Base-by-base conservation (phyloP, 768 basidiomycete genomes). In the Melanogaster broomeanus region DNA sequence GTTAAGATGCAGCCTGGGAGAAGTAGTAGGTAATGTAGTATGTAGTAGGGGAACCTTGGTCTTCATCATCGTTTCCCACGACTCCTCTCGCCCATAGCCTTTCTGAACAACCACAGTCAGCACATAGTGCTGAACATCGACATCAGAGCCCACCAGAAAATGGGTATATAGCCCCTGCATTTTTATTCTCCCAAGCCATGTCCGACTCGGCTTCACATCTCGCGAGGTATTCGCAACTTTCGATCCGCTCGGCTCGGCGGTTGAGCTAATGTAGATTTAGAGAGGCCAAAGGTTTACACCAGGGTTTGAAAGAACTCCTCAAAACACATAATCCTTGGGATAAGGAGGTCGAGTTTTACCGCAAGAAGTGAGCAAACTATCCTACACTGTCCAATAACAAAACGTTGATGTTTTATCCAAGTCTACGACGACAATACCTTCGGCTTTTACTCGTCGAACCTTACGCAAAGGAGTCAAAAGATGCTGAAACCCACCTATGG, bases 401-500 rank as follows among this genome's bases (percentile, higher is more conserved):
- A 57, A 50, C 31, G 50, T 48, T 40, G 46, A 48, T 53, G 41
- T 40, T 53, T 25, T 21, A 28, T 7, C 21, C 51, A 57, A 92
- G 89, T 64, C 76, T 92, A 50, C 82, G 90, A 45, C 80, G 83
- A 48, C 81, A 80, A 38, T 85, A 90, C 66, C 74, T 92, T 44
- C 80, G 76, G 41, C 74, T 91, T 33, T 77, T 93, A 18, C 78
- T 91, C 56, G 66, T 82, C 19, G 75, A 88, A 62, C 86, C 89
- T 2, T 82, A 79, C 60, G 77, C 87, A 38, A 80, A 77, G 43
- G 88, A 91, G 68, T 84, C 86, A 42, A 84, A 85, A 64, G 88
- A 91, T 72, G 83, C 82, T 37, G 89, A 93, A 64, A 88, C 80
- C 27, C 85, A 88, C 57, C 79, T 96, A 9, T 96, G 93, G 93